Base-by-base conservation (phyloP, 2,329 filamentous ascomycete species). In the Fusarium gaditjirri region DNA sequence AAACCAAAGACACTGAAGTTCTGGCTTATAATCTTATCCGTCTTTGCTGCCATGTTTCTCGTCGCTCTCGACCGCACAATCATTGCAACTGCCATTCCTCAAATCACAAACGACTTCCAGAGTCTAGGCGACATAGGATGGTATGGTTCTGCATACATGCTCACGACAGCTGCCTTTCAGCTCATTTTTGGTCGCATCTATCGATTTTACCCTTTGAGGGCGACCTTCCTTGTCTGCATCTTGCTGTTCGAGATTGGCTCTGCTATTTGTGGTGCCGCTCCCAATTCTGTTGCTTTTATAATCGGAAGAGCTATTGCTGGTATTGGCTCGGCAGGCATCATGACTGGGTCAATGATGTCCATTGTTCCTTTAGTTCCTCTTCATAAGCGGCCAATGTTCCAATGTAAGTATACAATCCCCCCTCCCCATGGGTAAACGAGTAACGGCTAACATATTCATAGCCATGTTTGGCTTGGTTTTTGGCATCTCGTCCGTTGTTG, bases 61-160 rank as follows among this genome's bases (percentile, higher is more conserved):
- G 86, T 90, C 29, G 88, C 88, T n/a, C 82, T 90, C 16, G 67
- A 89, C 83, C 43, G 88, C 31, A 88, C 87, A n/a, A 89, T 89
- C 70, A 82, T 89, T 52, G 83, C 86, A 9, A 89, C 87, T 5
- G 87, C 87, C 16, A 84, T 88, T 29, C 87, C 87, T 4, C 79
- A 81, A 38, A 89, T 89, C 75, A 87, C 86, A n/a, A 83, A 88
- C 72, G 86, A 88, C 25, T 89, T 89, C 76, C 80, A 87, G 50
- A 87, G 87, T 56, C 79, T 90, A 5, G 85, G 86, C 4, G 89
- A 91, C 68, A 88, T 91, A 62, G 88, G 88, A 56, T 91, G 89
- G 89, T 91, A 91, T 77, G 88, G 87, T 9, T 88, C 87, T 41
- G 85, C 88, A 3, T 90, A 90, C 76, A 87, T 90, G 83, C 81